These are phyloP conservation scores for Lodderomyces parapsilosis DNA, from an alignment of 1,139 yeast genomes.

Conservation along the genomic window DNA sequence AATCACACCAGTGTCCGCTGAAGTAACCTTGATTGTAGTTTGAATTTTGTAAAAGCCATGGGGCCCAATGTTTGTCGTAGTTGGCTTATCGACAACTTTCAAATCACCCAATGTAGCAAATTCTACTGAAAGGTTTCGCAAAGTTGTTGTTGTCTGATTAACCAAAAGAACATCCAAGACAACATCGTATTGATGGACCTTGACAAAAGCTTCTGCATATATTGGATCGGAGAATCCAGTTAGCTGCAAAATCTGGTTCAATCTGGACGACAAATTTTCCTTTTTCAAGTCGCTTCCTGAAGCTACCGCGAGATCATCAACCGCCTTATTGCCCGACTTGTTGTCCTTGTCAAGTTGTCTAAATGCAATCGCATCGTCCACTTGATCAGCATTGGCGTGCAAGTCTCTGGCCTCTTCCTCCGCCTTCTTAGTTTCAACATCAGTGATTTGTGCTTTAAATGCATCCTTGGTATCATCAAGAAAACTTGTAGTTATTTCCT, in stretches of 20 bases:
- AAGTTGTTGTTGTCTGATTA: slow-evolving; percentile 88
- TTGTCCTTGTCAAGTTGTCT: slow-evolving; percentile 72
- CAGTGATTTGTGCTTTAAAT: slow-evolving; percentile 60
- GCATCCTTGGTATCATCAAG: slow-evolving; percentile 87
- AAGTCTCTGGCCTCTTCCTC: slow-evolving; percentile 58
- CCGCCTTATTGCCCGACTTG: slow-evolving; percentile 25
- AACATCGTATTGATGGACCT: slow-evolving; percentile 94
- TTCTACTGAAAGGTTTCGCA: slow-evolving; percentile 90
- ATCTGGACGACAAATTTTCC: slow-evolving; percentile 70
- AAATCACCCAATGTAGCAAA: slow-evolving; percentile 96
- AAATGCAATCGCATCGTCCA: slow-evolving; percentile 79
- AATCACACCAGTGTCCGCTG: slow-evolving; percentile 96
- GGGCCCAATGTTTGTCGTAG: slow-evolving; percentile 92
- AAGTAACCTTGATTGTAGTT: slow-evolving; percentile 88
- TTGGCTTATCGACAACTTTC: slow-evolving; percentile 90
- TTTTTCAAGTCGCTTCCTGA: slow-evolving; percentile 42
- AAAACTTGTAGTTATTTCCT: slow-evolving; percentile 65
- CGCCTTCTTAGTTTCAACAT: slow-evolving; percentile 56
- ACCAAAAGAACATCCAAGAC: slow-evolving; percentile 91
- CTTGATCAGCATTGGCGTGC: slow-evolving; percentile 71
- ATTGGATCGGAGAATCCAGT: slow-evolving; percentile 98
- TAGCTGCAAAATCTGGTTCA: slow-evolving; percentile 85
- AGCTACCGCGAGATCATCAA: slow-evolving; percentile 53
- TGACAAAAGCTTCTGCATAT: slow-evolving; percentile 94
- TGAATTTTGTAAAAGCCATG: slow-evolving; percentile 92